A percentile compares a stretch with the other conserved stretches of the same genome.
phyloP scores from a whole-genome alignment of 2,329 filamentous ascomycete species.

The Cladorrhinum sp. region DNA sequence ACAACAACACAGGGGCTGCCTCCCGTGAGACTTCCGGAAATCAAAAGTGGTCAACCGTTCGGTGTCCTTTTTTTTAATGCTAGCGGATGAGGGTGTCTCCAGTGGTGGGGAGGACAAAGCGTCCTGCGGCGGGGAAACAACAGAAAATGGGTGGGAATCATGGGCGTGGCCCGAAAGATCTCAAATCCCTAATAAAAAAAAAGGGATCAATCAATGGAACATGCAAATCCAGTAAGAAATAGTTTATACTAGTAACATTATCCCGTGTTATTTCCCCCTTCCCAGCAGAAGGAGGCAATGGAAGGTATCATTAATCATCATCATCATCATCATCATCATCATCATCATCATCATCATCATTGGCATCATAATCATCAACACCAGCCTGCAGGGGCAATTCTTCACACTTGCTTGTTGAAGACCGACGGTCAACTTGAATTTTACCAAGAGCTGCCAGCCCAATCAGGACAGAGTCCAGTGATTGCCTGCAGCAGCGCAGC shows the following conservation, averaged over 20 bases:
- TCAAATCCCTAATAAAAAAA: too few relatives aligned
- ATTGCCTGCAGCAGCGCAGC: background rate
- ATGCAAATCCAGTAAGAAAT: background rate
- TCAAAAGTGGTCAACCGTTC: background rate
- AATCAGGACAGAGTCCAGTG: background rate
- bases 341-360: too few relatives aligned
- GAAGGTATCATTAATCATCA: too few relatives aligned
- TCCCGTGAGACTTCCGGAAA: background rate
- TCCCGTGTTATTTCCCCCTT: too few relatives aligned
- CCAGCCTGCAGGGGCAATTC: too few relatives aligned
- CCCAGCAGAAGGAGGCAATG: too few relatives aligned
- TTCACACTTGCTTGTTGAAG: background rate
- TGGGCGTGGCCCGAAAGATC: background rate
- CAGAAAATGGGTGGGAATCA: background rate
- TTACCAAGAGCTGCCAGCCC: background rate
- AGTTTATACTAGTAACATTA: too few relatives aligned
- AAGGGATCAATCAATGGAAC: background rate
- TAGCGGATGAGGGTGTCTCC: constrained; percentile 5
- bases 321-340: too few relatives aligned
- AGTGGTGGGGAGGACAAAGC: constrained; percentile 7
- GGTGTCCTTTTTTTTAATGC: background rate
- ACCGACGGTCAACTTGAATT: background rate
- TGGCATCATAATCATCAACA: too few relatives aligned
- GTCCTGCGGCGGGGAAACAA: constrained; percentile 2
- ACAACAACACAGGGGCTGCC: background rate